phyloP scores from a whole-genome alignment of 2,329 filamentous ascomycete genomes.

The Ophiocordyceps australis region DNA sequence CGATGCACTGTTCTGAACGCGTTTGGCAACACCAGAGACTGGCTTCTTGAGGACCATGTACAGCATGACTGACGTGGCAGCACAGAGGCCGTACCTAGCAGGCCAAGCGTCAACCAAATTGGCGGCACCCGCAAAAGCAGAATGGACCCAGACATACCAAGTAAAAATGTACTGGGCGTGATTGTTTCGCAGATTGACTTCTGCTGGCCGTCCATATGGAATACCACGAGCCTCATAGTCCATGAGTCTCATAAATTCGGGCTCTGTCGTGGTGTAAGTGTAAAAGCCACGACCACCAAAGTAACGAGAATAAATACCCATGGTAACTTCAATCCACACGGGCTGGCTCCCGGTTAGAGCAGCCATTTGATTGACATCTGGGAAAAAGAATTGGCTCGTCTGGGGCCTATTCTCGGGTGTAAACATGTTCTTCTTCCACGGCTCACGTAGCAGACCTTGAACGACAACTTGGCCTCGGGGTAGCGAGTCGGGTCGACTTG shows the following conservation, averaged over 20 bases:
- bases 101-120: constrained; percentile 1
- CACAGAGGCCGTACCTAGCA: constrained; percentile 63
- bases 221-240: constrained; percentile 66
- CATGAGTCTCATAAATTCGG: constrained; percentile 59
- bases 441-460: constrained; percentile 70
- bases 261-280: constrained; percentile 29
- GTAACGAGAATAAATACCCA: constrained; percentile 41
- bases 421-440: constrained; percentile 96
- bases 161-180: constrained; percentile 98
- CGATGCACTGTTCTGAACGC: constrained; percentile 65
- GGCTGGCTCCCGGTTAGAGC: constrained; percentile 62
- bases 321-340: constrained; percentile 91
- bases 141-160: constrained; percentile 62
- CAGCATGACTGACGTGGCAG: constrained; percentile 86
- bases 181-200: constrained; percentile 90
- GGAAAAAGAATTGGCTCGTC: constrained; percentile 81
- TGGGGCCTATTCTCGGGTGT: constrained; percentile 80
- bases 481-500: constrained; percentile 45
- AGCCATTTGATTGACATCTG: constrained; percentile 87
- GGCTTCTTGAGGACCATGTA: constrained; percentile 91
- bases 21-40: constrained; percentile 49
- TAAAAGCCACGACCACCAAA: neutral
- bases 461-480: constrained; percentile 56
- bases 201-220: constrained; percentile 71
- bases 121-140: neutral